These are phyloP conservation scores for Draba incana DNA, from an alignment of 345 rosid genomes.

Conservation along the genomic window DNA sequence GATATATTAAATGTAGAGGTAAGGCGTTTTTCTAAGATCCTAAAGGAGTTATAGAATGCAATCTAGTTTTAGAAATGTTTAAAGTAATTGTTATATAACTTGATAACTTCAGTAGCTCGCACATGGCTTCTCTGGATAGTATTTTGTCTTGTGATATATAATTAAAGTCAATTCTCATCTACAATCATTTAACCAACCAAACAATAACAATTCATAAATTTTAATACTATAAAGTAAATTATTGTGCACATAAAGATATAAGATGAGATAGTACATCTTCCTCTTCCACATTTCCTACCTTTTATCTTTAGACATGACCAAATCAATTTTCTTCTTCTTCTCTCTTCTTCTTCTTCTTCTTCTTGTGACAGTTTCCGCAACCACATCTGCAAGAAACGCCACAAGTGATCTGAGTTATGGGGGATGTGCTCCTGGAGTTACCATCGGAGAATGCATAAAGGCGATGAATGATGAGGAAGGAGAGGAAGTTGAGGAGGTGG, in stretches of 20 bases:
- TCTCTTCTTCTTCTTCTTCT: slow-evolving; percentile 25
- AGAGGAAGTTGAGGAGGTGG: slow-evolving; percentile 16
- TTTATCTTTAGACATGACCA: slow-evolving; percentile 18
- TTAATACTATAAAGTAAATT: too few relatives aligned
- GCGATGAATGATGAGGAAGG: slow-evolving; percentile 5
- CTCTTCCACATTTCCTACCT: not conserved
- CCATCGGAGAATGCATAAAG: slow-evolving; percentile 21
- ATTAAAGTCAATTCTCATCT: not conserved
- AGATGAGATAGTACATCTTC: not conserved
- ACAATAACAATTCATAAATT: not conserved
- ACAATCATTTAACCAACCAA: not conserved
- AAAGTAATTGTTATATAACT: too few relatives aligned
- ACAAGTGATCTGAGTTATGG: slow-evolving; percentile 11
- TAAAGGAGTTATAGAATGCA: too few relatives aligned
- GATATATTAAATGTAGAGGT: too few relatives aligned
- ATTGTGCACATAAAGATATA: not conserved
- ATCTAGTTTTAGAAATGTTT: too few relatives aligned
- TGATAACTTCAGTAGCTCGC: too few relatives aligned
- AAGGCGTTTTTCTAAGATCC: too few relatives aligned
- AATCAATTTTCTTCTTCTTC: slow-evolving; percentile 1
- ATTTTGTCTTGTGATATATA: not conserved
- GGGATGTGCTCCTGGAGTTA: slow-evolving; percentile 30
- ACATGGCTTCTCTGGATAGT: too few relatives aligned
- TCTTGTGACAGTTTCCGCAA: not conserved
- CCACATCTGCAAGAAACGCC: slow-evolving; percentile 16